Base-by-base conservation (phyloP, 768 basidiomycete genomes). In the Albatrellus ellisii region DNA sequence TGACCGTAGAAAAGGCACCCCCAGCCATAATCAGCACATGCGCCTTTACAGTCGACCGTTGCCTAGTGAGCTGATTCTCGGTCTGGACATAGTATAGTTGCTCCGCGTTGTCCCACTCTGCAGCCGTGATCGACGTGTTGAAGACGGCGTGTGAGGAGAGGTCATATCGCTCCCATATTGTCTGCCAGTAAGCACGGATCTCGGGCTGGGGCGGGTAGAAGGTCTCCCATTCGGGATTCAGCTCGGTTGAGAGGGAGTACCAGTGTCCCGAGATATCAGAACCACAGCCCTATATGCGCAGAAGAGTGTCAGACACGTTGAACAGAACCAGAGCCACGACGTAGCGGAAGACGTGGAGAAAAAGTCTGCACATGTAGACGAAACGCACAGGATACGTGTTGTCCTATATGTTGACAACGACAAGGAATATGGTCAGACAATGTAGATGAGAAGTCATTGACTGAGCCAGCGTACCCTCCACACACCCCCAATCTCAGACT, bases 311-410 rank as follows among this genome's bases (percentile, higher is more conserved):
- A 25, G 28, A 21, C 20, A 4, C 6, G n/a, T 20, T 20, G 29
- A 31, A n/a, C 17, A 18, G 7, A 14, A 17, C n/a, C n/a, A 18
- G 39, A 6, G 27, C 25, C n/a, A 6, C n/a, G 26, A 34, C 50
- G 46, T 32, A n/a, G n/a, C n/a, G n/a, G n/a, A n/a, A n/a, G n/a
- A n/a, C n/a, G n/a, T n/a, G n/a, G n/a, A n/a, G n/a, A n/a, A n/a
- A n/a, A n/a, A n/a, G n/a, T n/a, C n/a, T n/a, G n/a, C n/a, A n/a
- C n/a, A n/a, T n/a, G n/a, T n/a, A n/a, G n/a, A n/a, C n/a, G n/a
- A n/a, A n/a, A n/a, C n/a, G n/a, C n/a, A 55, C 56, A 4, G 56
- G 56, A 26, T 57, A 57, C 5, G 52, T 53, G 44, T 57, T 57
- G 8, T 50, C 49, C 52, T 56, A 24, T 15, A 9, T 22, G n/a